These are phyloP conservation scores for Rhizopus stolonifer DNA, from an alignment of 371 early-diverging fungal genomes.

Conservation along the genomic window DNA sequence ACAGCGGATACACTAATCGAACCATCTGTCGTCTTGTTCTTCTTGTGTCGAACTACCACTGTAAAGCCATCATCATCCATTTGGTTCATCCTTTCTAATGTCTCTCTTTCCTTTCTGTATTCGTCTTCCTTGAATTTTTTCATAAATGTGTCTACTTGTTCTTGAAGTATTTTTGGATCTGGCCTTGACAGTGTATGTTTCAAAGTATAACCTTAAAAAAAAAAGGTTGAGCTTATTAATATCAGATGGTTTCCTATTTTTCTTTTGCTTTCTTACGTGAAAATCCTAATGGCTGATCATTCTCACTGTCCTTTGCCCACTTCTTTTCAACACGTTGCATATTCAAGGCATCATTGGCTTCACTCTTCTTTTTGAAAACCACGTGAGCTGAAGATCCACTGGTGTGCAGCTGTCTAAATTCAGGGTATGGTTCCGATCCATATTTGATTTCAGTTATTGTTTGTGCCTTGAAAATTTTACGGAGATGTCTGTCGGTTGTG, in stretches of 20 bases:
- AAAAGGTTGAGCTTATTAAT: not conserved
- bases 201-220: constrained; percentile 34
- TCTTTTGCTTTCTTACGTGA: constrained; percentile 38
- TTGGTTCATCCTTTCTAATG: constrained; percentile 64
- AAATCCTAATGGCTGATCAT: constrained; percentile 51
- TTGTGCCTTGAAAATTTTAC: constrained; percentile 63
- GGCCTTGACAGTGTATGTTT: constrained; percentile 60
- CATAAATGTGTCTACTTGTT: constrained; percentile 73
- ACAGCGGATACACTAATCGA: constrained; percentile 55
- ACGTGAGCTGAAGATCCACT: constrained; percentile 76
- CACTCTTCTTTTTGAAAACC: constrained; percentile 69
- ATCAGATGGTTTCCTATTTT: not conserved
- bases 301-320: constrained; percentile 60
- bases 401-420: constrained; percentile 37
- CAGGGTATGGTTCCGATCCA: constrained; percentile 9
- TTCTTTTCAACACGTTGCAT: constrained; percentile 63
- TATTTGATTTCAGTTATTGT: constrained; percentile 63
- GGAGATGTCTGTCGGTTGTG: constrained; percentile 71
- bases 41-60: constrained; percentile 72
- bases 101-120: constrained; percentile 65
- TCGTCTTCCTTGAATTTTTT: constrained; percentile 80
- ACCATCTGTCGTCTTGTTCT: constrained; percentile 59
- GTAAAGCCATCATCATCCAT: constrained; percentile 96
- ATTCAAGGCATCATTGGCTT: constrained; percentile 57
- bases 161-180: constrained; percentile 51